Evolutionary conservation across 1,139 yeast species (phyloP), one percentile per base, ranked within the genome.

Genomic region (Suhomyces choctaworum): DNA sequence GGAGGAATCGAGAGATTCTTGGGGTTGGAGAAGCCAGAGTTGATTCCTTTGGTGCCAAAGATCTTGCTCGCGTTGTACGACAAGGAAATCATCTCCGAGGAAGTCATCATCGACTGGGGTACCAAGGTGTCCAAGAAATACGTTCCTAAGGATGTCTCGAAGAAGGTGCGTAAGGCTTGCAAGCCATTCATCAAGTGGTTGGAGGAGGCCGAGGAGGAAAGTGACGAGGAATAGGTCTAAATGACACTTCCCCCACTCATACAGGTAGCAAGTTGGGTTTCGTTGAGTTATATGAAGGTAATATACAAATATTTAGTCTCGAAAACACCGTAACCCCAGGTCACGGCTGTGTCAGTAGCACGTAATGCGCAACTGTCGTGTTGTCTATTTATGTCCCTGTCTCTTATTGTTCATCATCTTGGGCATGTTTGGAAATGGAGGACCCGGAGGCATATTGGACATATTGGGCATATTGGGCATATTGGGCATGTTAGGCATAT

Each of bases 1-100:
- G 98, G 99, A 49, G 99, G 98, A 44, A 74, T 92, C 50, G 98
- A 92, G 71, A 83, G 98, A 60, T 80, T 88, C 59, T 69, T 92
- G 50, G 98, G 97, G 45, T 66, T 85, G 45, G 86, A 82, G 56
- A 79, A 85, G 53, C 85, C 86, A 26, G 83, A 76, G n/a, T 73
- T 89, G 54, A 78, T 87, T 51, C 75, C 85, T 39, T 58, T 68
- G 39, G 74, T 90, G 37, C 95, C 97, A 48, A 87, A 86, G 63
- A 80, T 92, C 44, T 73, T 92, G 56, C 79, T 87, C 64, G 73
- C 78, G 50, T 69, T 88, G 37, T 94, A 92, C 65, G 89, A 90
- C 56, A 73, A 78, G 50, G 98, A 92, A 51, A 66, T 92, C 41
- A 69, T 87, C 39, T 77, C 88, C 36, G 98, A 92, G 67, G 96